Evolutionary conservation across 75 land plant species (phyloP).

Genomic region (Cryptomeria japonica): DNA sequence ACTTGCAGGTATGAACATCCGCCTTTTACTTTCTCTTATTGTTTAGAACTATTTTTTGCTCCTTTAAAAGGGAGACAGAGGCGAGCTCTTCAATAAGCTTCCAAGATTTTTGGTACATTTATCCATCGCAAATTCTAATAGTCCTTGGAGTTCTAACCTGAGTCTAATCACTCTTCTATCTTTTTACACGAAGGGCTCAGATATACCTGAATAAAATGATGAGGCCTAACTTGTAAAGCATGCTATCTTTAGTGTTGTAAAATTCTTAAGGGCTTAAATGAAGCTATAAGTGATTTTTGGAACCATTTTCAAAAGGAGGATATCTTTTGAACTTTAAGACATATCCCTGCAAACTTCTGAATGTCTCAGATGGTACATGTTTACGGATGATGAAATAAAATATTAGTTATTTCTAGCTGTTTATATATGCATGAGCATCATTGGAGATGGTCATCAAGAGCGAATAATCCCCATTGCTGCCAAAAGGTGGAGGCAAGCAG

Average conservation of each 20-base stretch:
- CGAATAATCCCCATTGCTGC: background rate
- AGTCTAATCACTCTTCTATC: background rate
- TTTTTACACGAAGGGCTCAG: background rate
- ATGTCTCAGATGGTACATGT: background rate
- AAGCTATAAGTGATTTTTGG: background rate
- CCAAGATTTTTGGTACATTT: background rate
- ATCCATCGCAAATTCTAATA: background rate
- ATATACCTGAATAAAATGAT: background rate
- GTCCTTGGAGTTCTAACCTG: background rate
- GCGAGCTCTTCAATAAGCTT: background rate
- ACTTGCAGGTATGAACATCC: slow-evolving; percentile 61
- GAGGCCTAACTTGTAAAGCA: background rate
- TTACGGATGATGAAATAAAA: background rate
- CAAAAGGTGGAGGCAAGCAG: slow-evolving; percentile 1
- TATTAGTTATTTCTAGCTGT: background rate
- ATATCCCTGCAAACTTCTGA: background rate
- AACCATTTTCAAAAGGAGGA: background rate
- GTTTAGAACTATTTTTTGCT: background rate
- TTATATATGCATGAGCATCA: background rate
- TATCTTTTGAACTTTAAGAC: background rate
- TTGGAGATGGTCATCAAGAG: background rate
- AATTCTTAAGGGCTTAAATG: background rate
- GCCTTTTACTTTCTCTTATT: background rate
- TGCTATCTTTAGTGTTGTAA: background rate
- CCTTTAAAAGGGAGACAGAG: background rate